Conservation (phyloP, 164 flowering plant species). For the Santalum album region DNA sequence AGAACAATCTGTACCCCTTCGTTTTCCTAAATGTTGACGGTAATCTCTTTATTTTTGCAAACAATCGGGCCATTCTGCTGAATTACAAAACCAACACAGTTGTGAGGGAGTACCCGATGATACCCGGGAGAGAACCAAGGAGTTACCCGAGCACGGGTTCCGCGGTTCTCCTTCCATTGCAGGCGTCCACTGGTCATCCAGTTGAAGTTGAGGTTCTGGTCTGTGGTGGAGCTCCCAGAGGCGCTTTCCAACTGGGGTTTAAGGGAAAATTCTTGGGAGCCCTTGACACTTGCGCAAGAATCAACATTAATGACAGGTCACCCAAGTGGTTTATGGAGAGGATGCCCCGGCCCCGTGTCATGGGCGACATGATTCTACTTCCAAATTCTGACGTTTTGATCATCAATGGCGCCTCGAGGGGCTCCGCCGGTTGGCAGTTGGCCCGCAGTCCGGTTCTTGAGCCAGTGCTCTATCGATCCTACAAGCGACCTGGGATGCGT, state of each 20-base stretch:
- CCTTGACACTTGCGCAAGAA: conserved; percentile 35
- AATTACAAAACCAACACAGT: too few species aligned
- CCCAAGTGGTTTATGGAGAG: conserved; percentile 47
- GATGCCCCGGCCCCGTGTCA: conserved; percentile 35
- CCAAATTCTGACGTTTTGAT: conserved; percentile 42
- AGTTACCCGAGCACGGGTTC: too few species aligned
- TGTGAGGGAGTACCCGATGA: too few species aligned
- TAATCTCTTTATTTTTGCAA: too few species aligned
- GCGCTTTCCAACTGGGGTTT: conserved; percentile 14
- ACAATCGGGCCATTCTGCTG: too few species aligned
- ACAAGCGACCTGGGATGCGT: conserved; percentile 13
- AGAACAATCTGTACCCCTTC: too few species aligned
- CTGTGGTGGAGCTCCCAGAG: conserved; percentile 53
- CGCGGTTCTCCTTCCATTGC: too few species aligned
- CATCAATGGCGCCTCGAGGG: conserved; percentile 29
- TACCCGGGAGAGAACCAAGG: too few species aligned
- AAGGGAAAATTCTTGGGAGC: conserved; percentile 21
- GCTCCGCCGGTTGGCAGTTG: conserved; percentile 43
- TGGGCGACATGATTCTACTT: too few species aligned
- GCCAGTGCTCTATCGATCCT: conserved; percentile 35
- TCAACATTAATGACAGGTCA: conserved; percentile 29
- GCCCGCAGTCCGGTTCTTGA: conserved; percentile 31
- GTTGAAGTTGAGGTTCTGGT: too few species aligned
- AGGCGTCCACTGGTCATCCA: too few species aligned
- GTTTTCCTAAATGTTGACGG: too few species aligned